Conservation (phyloP, 371 early-diverging fungal genomes). For the Lichtheimia corymbifera region DNA sequence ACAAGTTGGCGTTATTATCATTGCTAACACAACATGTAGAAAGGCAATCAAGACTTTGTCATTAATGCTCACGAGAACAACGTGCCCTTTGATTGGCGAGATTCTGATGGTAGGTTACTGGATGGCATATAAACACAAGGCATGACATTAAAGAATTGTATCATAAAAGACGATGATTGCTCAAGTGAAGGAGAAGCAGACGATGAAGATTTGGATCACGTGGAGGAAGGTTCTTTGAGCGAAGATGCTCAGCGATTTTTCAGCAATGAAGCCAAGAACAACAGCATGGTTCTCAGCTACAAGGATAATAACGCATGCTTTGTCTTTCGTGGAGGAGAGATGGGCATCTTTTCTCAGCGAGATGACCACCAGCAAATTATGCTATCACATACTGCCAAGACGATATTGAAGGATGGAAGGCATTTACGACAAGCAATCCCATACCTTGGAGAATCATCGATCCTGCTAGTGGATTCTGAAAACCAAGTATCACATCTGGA, state of each 20-base stretch:
- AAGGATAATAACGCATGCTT: neutral
- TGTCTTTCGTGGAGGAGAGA: neutral
- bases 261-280: neutral
- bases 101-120: no score
- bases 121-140: no score
- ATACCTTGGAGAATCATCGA: neutral
- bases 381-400: no score
- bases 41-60: constrained; percentile 63
- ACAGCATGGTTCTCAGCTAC: neutral
- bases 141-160: no score
- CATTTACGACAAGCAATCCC: neutral
- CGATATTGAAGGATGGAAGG: no score
- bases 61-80: constrained; percentile 70
- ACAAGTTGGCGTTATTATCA: no score
- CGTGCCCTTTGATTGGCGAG: constrained; percentile 3
- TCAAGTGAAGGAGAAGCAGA: neutral
- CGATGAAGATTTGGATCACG: neutral
- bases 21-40: constrained; percentile 16
- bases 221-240: neutral
- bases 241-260: neutral
- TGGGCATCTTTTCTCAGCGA: neutral
- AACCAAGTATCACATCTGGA: neutral
- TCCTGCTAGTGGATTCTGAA: neutral
- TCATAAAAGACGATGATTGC: neutral
- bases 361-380: no score